phyloP scores from a whole-genome alignment of 179 eudicot genomes.

The Corrigiola litoralis region DNA sequence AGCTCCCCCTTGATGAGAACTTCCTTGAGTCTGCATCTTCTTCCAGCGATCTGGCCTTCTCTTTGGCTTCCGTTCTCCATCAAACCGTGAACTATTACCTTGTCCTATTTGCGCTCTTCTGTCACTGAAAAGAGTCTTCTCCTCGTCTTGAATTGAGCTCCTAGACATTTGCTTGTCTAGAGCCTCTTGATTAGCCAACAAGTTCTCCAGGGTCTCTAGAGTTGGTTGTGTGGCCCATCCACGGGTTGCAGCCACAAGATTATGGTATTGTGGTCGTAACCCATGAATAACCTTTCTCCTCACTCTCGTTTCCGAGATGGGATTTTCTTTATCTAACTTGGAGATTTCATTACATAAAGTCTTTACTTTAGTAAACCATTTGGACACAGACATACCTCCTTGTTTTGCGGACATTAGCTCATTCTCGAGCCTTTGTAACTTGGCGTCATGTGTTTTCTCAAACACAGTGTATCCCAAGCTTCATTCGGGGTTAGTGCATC shows the following conservation, averaged over 20 bases:
- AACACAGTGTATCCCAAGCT: constrained; percentile 16
- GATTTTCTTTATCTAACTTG: constrained; percentile 10
- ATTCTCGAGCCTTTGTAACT: constrained; percentile 6
- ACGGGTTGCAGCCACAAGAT: not conserved
- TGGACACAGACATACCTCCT: not conserved
- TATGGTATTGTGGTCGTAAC: constrained; percentile 1
- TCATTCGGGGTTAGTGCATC: constrained; percentile 17
- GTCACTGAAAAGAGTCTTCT: not conserved
- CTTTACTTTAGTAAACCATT: constrained; percentile 19
- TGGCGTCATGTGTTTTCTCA: constrained; percentile 6
- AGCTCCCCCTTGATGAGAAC: constrained; percentile 4
- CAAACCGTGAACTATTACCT: not conserved
- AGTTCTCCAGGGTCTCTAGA: constrained; percentile 2
- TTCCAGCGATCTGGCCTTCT: not conserved
- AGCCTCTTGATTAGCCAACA: constrained; percentile 7
- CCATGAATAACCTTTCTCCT: constrained; percentile 14
- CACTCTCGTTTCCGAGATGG: constrained; percentile 6
- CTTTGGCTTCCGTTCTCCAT: not conserved
- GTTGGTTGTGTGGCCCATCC: constrained; percentile 20
- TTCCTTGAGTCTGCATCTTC: not conserved
- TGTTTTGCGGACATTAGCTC: constrained; percentile 7
- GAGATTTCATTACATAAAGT: constrained; percentile 11
- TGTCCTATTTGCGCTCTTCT: not conserved
- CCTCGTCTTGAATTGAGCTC: not conserved
- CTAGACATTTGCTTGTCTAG: constrained; percentile 16